Percentiles rank a stretch among this genome's conserved stretches.
These are phyloP conservation scores for Sporothrix protearum DNA, from an alignment of 2,329 filamentous ascomycete genomes.

Conservation along the genomic window DNA sequence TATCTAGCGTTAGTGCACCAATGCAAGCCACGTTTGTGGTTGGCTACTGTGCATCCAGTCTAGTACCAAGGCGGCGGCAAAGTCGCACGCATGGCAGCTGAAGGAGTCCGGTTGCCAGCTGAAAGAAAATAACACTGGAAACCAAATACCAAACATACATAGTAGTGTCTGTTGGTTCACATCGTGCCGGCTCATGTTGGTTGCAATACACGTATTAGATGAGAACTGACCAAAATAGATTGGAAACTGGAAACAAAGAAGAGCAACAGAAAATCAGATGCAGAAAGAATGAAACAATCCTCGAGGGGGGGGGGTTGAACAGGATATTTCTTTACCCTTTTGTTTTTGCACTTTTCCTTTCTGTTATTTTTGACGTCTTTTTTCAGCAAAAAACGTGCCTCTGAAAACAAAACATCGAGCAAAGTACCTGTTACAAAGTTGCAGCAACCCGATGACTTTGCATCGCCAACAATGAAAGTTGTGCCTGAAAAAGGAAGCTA, in stretches of 20 bases:
- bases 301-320: background rate
- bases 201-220: background rate
- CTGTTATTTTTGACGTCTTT: background rate
- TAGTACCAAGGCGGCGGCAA: constrained; percentile 5
- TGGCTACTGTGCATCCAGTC: background rate
- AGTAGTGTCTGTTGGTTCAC: background rate
- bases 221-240: background rate
- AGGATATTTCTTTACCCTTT: background rate
- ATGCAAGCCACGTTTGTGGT: constrained; percentile 8
- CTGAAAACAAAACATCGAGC: background rate
- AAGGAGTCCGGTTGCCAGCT: background rate
- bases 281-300: background rate
- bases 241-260: background rate
- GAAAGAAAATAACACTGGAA: background rate
- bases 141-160: background rate
- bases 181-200: background rate
- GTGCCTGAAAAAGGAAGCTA: background rate
- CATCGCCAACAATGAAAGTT: background rate
- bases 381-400: background rate
- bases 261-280: background rate
- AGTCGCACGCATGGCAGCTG: background rate
- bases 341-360: background rate
- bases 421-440: background rate
- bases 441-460: too few relatives aligned
- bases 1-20: background rate